phyloP scores from a whole-genome alignment of 1,139 yeast species.

The Protomyces gravidus region DNA sequence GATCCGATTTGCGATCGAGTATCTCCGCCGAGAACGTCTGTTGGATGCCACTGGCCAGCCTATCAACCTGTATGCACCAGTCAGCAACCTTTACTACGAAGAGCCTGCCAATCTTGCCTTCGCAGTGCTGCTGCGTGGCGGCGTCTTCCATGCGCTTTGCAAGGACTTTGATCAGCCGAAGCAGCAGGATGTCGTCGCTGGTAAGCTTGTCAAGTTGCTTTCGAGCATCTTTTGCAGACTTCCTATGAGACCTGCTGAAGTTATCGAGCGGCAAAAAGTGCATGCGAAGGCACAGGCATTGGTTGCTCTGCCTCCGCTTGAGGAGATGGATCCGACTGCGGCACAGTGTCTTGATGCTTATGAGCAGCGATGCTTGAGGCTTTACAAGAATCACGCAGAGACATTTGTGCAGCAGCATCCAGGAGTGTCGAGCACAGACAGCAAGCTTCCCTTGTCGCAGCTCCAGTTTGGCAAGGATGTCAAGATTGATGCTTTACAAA shows the following conservation, averaged over 20 bases:
- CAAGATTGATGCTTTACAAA: background rate
- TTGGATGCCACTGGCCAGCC: constrained; percentile 28
- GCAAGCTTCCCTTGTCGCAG: constrained; percentile 21
- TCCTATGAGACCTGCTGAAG: constrained; percentile 27
- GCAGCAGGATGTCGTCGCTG: constrained; percentile 13
- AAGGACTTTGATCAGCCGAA: constrained; percentile 18
- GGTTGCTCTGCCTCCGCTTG: constrained; percentile 16
- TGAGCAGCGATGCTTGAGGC: constrained; percentile 18
- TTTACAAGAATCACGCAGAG: constrained; percentile 23
- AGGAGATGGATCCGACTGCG: constrained; percentile 10
- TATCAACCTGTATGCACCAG: constrained; percentile 26
- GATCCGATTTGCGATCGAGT: constrained; percentile 29
- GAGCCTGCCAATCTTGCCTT: constrained; percentile 30
- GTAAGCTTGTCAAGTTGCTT: constrained; percentile 15
- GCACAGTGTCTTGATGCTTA: constrained; percentile 21
- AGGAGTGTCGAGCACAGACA: constrained; percentile 9
- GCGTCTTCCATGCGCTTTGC: constrained; percentile 28
- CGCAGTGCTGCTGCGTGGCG: constrained; percentile 26
- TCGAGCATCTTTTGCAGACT: constrained; percentile 26
- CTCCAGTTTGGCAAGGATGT: background rate
- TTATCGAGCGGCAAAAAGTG: background rate
- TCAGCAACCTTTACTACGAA: constrained; percentile 23
- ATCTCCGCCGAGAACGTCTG: constrained; percentile 28
- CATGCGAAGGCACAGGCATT: constrained; percentile 9
- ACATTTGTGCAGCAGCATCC: constrained; percentile 17